phyloP scores from a whole-genome alignment of 306 rosid genomes.

The Glycine latifolia region DNA sequence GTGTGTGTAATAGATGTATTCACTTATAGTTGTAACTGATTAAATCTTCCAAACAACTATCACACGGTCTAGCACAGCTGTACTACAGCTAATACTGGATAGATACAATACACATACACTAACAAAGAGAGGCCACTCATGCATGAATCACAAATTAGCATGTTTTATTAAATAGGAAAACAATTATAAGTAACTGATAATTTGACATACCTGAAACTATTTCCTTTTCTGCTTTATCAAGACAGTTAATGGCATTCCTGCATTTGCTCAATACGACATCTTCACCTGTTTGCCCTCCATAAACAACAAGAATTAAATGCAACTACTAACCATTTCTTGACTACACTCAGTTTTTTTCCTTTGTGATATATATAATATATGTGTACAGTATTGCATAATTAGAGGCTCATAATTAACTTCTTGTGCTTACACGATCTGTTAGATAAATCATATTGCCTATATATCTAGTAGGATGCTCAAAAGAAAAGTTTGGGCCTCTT shows the following conservation, averaged over 20 bases:
- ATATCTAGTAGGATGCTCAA: too few relatives aligned
- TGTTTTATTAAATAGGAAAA: conserved; percentile 39
- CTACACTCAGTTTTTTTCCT: too few relatives aligned
- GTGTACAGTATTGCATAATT: too few relatives aligned
- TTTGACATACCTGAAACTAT: conserved; percentile 64
- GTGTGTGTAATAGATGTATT: too few relatives aligned
- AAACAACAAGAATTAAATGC: conserved; percentile 35
- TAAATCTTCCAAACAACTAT: not conserved
- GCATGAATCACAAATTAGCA: conserved; percentile 26
- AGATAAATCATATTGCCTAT: too few relatives aligned
- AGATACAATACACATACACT: not conserved
- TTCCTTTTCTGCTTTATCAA: too few relatives aligned
- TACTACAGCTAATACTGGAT: not conserved
- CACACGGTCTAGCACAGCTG: not conserved
- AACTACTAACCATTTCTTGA: too few relatives aligned
- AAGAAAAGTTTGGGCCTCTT: too few relatives aligned
- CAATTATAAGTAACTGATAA: not conserved
- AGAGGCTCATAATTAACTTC: too few relatives aligned
- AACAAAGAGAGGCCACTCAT: not conserved
- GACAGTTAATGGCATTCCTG: conserved; percentile 77
- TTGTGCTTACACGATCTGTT: too few relatives aligned
- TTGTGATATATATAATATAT: too few relatives aligned
- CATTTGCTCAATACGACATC: conserved; percentile 84
- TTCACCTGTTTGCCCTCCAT: conserved; percentile 80
- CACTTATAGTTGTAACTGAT: not conserved